Evolutionary conservation across 2,329 filamentous ascomycete species (phyloP), one percentile per base, ranked within the genome.

Genomic region (Colletotrichum viniferum): DNA sequence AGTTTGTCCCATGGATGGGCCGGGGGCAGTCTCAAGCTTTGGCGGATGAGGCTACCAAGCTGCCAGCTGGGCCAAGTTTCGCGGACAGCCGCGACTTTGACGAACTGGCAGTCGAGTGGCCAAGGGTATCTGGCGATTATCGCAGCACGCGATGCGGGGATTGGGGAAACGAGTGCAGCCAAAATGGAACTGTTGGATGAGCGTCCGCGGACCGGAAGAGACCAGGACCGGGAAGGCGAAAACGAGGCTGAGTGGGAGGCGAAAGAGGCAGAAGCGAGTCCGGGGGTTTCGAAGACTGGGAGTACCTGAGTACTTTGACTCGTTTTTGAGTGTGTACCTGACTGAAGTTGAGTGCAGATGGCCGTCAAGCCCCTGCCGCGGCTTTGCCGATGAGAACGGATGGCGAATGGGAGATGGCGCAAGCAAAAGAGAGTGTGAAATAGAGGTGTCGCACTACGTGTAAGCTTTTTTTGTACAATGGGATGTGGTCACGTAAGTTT

Each of bases 231-330:
- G 48, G 58, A 69, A 43, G 56, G 36, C 43, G 43, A 52, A 68
- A 76, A 58, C 69, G 64, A 76, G 70, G 70, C 70, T 69, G 70
- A 64, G 73, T 28, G 56, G 63, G 58, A 72, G 38, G 68, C 72
- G 68, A 71, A 66, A 55, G 38, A 71, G 62, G 62, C 62, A 68
- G 62, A 48, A 43, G 34, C 48, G 48, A 60, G 32, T 12, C 71
- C 26, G 36, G 36, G 63, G 70, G 55, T 52, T 67, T 66, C 21
- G 30, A 71, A 9, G 55, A 30, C 72, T 21, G 32, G 68, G 68
- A 71, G 32, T 36, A 62, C 32, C 72, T 43, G 30, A 56, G 43
- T 55, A 55, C 24, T 56, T 24, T 62, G 62, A 52, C 36, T 43
- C 36, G 36, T 43, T 43, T 43, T 43, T 43, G 36, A 43, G 26